These are phyloP conservation scores for Russula lepida DNA, from an alignment of 768 basidiomycete species.

Conservation along the genomic window DNA sequence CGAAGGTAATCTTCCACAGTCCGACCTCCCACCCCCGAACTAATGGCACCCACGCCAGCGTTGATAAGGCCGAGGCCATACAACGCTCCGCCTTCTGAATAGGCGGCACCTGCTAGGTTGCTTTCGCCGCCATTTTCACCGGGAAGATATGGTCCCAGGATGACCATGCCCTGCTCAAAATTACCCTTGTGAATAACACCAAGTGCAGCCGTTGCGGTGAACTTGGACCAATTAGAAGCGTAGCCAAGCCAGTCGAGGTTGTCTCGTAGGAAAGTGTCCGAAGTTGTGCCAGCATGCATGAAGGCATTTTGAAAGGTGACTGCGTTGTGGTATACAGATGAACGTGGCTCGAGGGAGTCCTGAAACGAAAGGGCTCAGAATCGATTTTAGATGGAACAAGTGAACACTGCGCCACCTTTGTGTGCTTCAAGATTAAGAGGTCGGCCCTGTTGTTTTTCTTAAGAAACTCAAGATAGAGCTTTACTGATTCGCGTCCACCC, in stretches of 20 bases:
- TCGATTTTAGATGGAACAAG: constrained; percentile 73
- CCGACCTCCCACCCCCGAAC: constrained; percentile 33
- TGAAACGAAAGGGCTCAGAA: constrained; percentile 26
- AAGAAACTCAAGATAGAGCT: constrained; percentile 91
- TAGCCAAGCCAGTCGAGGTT: constrained; percentile 95
- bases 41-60: constrained; percentile 61
- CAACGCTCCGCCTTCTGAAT: constrained; percentile 92
- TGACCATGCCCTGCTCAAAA: constrained; percentile 84
- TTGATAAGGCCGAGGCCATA: constrained; percentile 94
- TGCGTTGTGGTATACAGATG: constrained; percentile 95
- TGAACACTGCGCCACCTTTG: constrained; percentile 51
- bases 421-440: constrained; percentile 82
- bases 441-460: constrained; percentile 92
- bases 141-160: constrained; percentile 92
- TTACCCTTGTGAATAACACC: constrained; percentile 98
- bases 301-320: constrained; percentile 96
- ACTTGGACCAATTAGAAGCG: constrained; percentile 98
- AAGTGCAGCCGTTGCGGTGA: constrained; percentile 92
- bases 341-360: constrained; percentile 88
- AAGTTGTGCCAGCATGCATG: constrained; percentile 97
- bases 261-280: constrained; percentile 86
- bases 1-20: constrained; percentile 71
- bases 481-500: constrained; percentile 85
- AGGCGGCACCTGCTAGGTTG: constrained; percentile 68
- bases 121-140: constrained; percentile 62